Conservation (phyloP, 768 basidiomycete genomes). For the Melanogaster broomeanus region DNA sequence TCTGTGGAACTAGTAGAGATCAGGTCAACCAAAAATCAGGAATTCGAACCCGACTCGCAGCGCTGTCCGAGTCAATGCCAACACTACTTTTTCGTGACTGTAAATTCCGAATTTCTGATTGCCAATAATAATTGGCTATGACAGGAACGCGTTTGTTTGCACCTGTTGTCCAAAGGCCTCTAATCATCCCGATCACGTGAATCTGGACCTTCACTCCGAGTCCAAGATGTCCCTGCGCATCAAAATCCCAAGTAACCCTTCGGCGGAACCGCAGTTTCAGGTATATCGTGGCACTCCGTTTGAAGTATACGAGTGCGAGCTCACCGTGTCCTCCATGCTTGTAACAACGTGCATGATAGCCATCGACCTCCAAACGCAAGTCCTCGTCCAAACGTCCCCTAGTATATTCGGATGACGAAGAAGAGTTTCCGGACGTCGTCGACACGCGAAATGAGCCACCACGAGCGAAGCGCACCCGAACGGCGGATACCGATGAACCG, state of each 20-base stretch:
- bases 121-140: too few species aligned
- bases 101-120: too few species aligned
- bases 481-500: constrained; percentile 29
- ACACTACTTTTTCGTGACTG: too few species aligned
- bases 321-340: background rate
- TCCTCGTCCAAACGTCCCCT: constrained; percentile 24
- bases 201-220: background rate
- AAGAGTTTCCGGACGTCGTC: constrained; percentile 35
- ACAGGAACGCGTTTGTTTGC: constrained; percentile 20
- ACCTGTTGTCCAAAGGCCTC: constrained; percentile 8
- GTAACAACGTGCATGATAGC: constrained; percentile 11
- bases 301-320: background rate
- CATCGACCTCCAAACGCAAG: constrained; percentile 21
- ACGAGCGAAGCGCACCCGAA: constrained; percentile 26
- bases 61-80: too few species aligned
- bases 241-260: constrained; percentile 8
- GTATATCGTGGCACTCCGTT: constrained; percentile 12
- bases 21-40: background rate
- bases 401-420: constrained; percentile 39
- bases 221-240: constrained; percentile 14
- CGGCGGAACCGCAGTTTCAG: constrained; percentile 16
- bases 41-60: background rate
- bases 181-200: constrained; percentile 9
- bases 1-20: background rate
- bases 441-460: constrained; percentile 60